Conservation (phyloP, 2,329 filamentous ascomycete species). For the Nothophaeocryptopus gaeumannii region DNA sequence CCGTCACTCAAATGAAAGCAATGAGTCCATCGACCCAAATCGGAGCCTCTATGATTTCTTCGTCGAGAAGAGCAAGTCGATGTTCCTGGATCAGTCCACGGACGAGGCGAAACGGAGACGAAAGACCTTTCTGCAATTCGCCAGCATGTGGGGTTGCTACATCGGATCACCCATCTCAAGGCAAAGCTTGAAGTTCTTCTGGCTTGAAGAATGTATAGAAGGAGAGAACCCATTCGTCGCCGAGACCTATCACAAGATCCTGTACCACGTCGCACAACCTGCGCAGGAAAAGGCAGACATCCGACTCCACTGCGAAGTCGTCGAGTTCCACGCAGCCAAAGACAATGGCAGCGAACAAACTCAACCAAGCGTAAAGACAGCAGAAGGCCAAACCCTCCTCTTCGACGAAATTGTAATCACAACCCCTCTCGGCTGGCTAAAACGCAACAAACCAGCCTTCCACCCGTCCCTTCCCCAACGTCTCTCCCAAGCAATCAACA, state of each 20-base stretch:
- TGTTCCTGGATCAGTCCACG: no score
- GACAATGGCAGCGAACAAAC: slow-evolving; percentile 7
- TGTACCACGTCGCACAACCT: slow-evolving; percentile 58
- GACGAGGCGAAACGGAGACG: no score
- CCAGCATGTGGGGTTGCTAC: slow-evolving; percentile 68
- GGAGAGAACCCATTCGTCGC: slow-evolving; percentile 65
- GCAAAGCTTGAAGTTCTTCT: slow-evolving; percentile 74
- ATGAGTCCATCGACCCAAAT: slow-evolving; percentile 50
- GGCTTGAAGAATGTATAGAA: slow-evolving; percentile 75
- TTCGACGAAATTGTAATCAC: no score
- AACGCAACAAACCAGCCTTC: no score
- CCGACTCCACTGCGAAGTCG: slow-evolving; percentile 48
- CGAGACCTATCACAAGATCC: slow-evolving; percentile 58
- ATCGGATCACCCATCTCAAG: slow-evolving; percentile 62
- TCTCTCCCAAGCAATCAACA: no score
- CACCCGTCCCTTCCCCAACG: no score
- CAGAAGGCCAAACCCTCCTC: slow-evolving; percentile 35
- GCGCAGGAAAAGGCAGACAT: slow-evolving; percentile 57
- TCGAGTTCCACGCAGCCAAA: slow-evolving; percentile 34
- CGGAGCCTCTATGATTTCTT: slow-evolving; percentile 60
- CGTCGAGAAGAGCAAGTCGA: slow-evolving; percentile 34
- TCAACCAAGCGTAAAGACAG: slow-evolving; percentile 50
- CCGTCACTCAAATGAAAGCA: slow-evolving; percentile 59
- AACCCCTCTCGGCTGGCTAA: no score
- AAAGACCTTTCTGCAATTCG: slow-evolving; percentile 42